These are phyloP conservation scores for Aspergillus fumigatiaffinis DNA, from an alignment of 2,329 filamentous ascomycete genomes.

Conservation along the genomic window DNA sequence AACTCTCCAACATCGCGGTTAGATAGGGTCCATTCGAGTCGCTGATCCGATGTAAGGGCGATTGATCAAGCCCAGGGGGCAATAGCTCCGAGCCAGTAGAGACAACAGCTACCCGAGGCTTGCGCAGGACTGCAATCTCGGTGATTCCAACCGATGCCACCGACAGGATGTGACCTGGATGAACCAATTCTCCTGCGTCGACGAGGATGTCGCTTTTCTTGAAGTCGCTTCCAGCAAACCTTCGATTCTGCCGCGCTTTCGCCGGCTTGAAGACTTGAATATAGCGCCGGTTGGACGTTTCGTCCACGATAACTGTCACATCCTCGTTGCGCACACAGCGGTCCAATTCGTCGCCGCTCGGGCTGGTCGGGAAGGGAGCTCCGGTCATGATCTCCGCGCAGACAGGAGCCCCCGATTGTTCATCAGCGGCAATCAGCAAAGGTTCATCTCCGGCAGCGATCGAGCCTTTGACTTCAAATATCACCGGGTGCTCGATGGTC, in stretches of 20 bases:
- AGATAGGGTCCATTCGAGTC: constrained; percentile 26
- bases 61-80: background rate
- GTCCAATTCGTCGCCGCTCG: constrained; percentile 6
- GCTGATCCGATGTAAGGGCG: constrained; percentile 5
- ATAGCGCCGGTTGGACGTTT: constrained; percentile 1
- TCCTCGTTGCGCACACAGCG: constrained; percentile 21
- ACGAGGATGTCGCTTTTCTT: constrained; percentile 13
- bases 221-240: constrained; percentile 21
- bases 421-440: background rate
- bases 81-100: constrained; percentile 18
- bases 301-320: background rate
- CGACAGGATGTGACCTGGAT: constrained; percentile 20
- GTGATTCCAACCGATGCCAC: constrained; percentile 18
- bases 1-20: constrained; percentile 8
- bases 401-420: constrained; percentile 2
- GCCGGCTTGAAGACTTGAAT: constrained; percentile 16
- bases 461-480: constrained; percentile 13
- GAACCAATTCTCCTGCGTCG: constrained; percentile 8
- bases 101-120: constrained; percentile 13
- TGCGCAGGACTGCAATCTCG: constrained; percentile 12
- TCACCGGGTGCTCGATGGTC: constrained; percentile 12
- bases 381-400: constrained; percentile 32
- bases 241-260: constrained; percentile 12
- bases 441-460: constrained; percentile 17
- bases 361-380: constrained; percentile 21